Evolutionary conservation across 1,284 basidiomycete genomes (phyloP).

Genomic region (Leccinum laetum): DNA sequence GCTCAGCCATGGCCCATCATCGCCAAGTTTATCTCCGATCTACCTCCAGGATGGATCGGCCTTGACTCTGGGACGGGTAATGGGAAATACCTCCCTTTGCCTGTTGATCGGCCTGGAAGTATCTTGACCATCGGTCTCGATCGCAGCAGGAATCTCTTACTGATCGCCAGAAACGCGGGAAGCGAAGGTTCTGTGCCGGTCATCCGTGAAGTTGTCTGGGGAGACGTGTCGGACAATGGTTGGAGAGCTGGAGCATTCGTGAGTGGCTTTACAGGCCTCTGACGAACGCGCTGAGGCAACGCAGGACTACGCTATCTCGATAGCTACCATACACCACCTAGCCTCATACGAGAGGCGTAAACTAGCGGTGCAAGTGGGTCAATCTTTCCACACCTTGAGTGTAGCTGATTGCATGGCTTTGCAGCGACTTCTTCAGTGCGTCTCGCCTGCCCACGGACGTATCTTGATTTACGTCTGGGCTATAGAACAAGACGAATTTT

Average conservation of each 20-base stretch:
- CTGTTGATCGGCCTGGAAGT: slow-evolving; percentile 52
- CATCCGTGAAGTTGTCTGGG: slow-evolving; percentile 73
- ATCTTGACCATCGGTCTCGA: slow-evolving; percentile 84
- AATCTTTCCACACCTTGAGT: neutral
- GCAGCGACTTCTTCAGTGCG: slow-evolving; percentile 65
- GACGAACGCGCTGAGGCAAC: neutral
- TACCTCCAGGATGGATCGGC: slow-evolving; percentile 82
- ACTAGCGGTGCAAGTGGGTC: slow-evolving; percentile 66
- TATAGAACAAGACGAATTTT: slow-evolving; percentile 86
- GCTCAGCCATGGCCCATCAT: slow-evolving; percentile 94
- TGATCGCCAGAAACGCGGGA: slow-evolving; percentile 68
- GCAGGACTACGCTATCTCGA: slow-evolving; percentile 93
- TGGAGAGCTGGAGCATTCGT: slow-evolving; percentile 84
- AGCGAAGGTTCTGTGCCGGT: slow-evolving; percentile 22
- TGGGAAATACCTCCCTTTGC: slow-evolving; percentile 90
- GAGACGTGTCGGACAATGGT: slow-evolving; percentile 65
- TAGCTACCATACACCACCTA: slow-evolving; percentile 94
- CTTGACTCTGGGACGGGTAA: slow-evolving; percentile 97
- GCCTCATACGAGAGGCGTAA: slow-evolving; percentile 74
- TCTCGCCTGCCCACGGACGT: slow-evolving; percentile 68
- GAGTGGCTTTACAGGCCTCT: slow-evolving; percentile 34
- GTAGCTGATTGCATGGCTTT: slow-evolving; percentile 5
- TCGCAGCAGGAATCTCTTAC: slow-evolving; percentile 75
- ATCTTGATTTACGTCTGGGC: slow-evolving; percentile 99
- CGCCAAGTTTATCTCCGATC: slow-evolving; percentile 70